Percentiles rank a stretch among this genome's conserved stretches.
Evolutionary conservation across 2,329 filamentous ascomycete genomes (phyloP).

Genomic region (Botrytis fabae): DNA sequence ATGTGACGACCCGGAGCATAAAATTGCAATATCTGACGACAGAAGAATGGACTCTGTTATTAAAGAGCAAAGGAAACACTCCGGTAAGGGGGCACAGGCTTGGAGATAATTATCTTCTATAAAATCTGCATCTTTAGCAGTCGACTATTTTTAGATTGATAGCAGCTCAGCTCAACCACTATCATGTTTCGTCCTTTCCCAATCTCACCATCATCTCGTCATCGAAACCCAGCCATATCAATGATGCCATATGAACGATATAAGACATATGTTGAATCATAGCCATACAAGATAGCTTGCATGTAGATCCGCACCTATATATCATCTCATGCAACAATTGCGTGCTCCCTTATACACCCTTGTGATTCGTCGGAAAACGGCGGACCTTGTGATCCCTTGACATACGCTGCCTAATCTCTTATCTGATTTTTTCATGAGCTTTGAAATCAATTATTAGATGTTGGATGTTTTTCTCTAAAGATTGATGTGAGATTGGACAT

Average conservation of each 20-base stretch:
- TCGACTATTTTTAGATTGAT: not conserved
- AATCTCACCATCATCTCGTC: constrained; percentile 11
- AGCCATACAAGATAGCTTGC: not conserved
- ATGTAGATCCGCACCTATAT: not conserved
- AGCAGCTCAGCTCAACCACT: constrained; percentile 1
- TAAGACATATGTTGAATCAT: not conserved
- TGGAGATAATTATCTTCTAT: not conserved
- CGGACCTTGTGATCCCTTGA: not conserved
- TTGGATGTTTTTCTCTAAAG: not conserved
- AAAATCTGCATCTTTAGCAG: not conserved
- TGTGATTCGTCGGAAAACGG: constrained; percentile 15
- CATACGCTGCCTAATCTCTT: not conserved
- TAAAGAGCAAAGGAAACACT: not conserved
- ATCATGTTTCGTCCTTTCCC: not conserved
- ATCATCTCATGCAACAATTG: constrained; percentile 21
- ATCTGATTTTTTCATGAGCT: not conserved
- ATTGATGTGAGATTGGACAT: not conserved
- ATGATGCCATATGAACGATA: constrained; percentile 18
- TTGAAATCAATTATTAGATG: constrained; percentile 9
- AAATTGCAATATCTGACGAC: not conserved
- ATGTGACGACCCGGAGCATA: not conserved
- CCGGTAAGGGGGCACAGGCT: not conserved
- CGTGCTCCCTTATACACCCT: constrained; percentile 11
- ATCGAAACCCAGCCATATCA: constrained; percentile 12
- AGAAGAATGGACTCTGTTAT: not conserved